Conservation (phyloP, 108 stramenopile genomes). For the Phaeodactylum tricornutum region DNA sequence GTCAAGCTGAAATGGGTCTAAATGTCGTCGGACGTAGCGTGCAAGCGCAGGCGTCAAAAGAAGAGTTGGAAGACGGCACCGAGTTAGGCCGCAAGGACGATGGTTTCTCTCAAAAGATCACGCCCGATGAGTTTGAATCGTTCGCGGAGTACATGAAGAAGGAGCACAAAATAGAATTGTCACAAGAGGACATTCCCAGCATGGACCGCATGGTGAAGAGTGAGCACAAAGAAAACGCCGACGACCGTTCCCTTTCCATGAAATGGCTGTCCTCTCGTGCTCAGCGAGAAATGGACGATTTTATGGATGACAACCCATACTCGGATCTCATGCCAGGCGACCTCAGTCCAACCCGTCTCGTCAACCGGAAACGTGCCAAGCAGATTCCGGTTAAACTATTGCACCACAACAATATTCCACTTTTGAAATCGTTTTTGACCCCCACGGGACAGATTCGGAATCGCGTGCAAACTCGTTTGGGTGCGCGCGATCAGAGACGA, state of each 20-base stretch:
- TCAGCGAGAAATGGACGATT: constrained; percentile 30
- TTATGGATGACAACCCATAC: constrained; percentile 58
- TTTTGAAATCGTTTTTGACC: constrained; percentile 59
- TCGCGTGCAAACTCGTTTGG: constrained; percentile 59
- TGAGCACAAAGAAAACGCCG: constrained; percentile 27
- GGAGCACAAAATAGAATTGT: constrained; percentile 31
- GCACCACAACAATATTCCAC: constrained; percentile 73
- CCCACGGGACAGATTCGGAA: constrained; percentile 80
- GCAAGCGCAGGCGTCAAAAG: constrained; percentile 19
- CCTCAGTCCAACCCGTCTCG: constrained; percentile 54
- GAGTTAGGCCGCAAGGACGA: constrained; percentile 15
- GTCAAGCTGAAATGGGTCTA: constrained; percentile 50
- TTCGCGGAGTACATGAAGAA: constrained; percentile 44
- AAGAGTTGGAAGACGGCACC: constrained; percentile 22
- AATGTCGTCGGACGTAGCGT: constrained; percentile 57
- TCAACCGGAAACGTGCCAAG: constrained; percentile 64
- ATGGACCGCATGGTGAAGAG: constrained; percentile 1
- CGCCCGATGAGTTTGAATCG: constrained; percentile 42
- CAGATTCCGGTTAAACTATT: constrained; percentile 41
- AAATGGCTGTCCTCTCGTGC: constrained; percentile 42
- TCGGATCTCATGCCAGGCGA: constrained; percentile 65
- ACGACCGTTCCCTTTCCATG: constrained; percentile 37
- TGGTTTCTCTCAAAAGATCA: constrained; percentile 36
- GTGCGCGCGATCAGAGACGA: constrained; percentile 79
- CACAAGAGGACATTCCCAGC: constrained; percentile 46